Conservation (phyloP, 106 monocot species). For the Apostasia shenzhenica region DNA sequence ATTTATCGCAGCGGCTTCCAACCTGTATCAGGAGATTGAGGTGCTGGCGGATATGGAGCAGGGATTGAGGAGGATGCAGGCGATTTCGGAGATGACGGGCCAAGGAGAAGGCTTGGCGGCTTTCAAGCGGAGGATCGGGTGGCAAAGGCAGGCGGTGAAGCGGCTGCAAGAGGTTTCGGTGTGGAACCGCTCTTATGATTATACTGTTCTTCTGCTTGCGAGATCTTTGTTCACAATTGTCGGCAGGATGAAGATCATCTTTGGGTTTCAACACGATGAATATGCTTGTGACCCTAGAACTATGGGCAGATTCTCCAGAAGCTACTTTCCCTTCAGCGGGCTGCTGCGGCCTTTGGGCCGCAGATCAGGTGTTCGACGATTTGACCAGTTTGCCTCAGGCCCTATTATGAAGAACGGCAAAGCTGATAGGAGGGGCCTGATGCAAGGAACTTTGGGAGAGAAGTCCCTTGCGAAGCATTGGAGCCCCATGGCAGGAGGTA, state of each 20-base stretch:
- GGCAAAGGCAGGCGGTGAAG: slow-evolving; percentile 66
- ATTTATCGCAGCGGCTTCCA: slow-evolving; percentile 30
- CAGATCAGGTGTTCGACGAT: neutral
- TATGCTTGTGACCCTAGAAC: neutral
- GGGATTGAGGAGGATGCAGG: slow-evolving; percentile 27
- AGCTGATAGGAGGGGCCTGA: neutral
- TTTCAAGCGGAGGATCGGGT: slow-evolving; percentile 37
- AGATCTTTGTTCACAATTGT: slow-evolving; percentile 59
- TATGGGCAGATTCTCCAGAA: slow-evolving; percentile 8
- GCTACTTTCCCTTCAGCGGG: slow-evolving; percentile 13
- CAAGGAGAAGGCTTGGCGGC: slow-evolving; percentile 1
- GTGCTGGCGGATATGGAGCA: slow-evolving; percentile 62
- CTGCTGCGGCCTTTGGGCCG: slow-evolving; percentile 2
- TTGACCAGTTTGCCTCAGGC: slow-evolving; percentile 3
- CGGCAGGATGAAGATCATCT: slow-evolving; percentile 29
- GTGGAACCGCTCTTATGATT: slow-evolving; percentile 58
- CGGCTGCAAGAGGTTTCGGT: slow-evolving; percentile 45
- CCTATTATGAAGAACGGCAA: neutral
- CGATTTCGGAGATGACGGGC: neutral
- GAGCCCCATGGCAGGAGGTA: neutral
- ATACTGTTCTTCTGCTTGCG: slow-evolving; percentile 41
- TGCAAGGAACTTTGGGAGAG: neutral
- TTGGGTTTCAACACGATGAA: slow-evolving; percentile 12
- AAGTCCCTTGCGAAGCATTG: neutral
- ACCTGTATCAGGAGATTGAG: slow-evolving; percentile 65